Evolutionary conservation across 1,284 basidiomycete species (phyloP), one percentile per base, ranked within the genome.

Genomic region (Neotropicomus parvogracilis): DNA sequence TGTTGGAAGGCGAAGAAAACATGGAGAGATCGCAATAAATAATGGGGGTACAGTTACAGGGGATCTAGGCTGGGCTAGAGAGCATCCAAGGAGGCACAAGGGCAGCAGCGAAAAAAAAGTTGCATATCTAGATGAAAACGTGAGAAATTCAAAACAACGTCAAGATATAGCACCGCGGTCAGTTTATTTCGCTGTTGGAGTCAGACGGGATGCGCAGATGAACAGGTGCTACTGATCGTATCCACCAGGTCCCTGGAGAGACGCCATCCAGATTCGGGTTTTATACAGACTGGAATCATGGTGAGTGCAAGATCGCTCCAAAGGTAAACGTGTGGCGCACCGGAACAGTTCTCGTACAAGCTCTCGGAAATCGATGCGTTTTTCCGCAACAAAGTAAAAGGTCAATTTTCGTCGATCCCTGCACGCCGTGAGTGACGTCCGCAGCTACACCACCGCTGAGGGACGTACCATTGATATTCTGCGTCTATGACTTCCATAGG

Each of bases 401-500:
- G 95, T 98, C 54, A 99, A 72, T 73, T 98, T 97, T 68, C 94
- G 88, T 41, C 95, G 86, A 70, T 97, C 94, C 90, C 90, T 92
- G 57, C 1, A 48, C 5, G 20, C 11, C 26, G 32, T 49, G 17
- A 52, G 42, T 37, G 24, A 42, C 12, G n/a, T n/a, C n/a, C n/a
- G 9, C 21, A 13, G 24, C 11, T n/a, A 11, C 3, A 20, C 28
- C 13, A 13, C 17, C 3, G 19, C 19, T 14, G 17, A 7, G 29
- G n/a, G n/a, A 73, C 84, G 34, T 50, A 91, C 91, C 91, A 98
- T 68, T 99, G 95, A 74, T 95, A 97, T 71, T 98, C 95, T 27
- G 94, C 95, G 65, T 97, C 94, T 48, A 97, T 86, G 50, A 99
- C 93, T 69, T 95, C 91, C 95, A 99, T 99, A 14, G 94, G 93